These are phyloP conservation scores for Capronia americana DNA, from an alignment of 2,329 filamentous ascomycete species.

Conservation along the genomic window DNA sequence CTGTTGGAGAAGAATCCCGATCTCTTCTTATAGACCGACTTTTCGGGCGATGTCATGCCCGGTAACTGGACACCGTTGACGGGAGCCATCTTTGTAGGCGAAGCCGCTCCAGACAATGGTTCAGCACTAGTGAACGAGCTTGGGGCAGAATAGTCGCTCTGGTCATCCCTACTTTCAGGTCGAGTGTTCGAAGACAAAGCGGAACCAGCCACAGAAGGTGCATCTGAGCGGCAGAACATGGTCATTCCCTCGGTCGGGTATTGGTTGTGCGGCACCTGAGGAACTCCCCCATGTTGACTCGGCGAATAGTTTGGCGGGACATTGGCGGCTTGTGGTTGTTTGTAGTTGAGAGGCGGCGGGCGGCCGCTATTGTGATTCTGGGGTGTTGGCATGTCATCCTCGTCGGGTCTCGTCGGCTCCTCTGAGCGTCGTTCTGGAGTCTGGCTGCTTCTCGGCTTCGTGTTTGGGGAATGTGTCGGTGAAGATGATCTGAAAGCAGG, in stretches of 20 bases:
- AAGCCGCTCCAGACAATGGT: slow-evolving; percentile 73
- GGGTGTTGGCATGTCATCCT: slow-evolving; percentile 34
- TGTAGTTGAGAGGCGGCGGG: slow-evolving; percentile 38
- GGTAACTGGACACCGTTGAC: slow-evolving; percentile 50
- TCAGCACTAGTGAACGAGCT: slow-evolving; percentile 90
- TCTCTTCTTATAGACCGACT: slow-evolving; percentile 70
- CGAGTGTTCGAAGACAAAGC: slow-evolving; percentile 69
- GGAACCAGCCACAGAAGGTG: slow-evolving; percentile 71
- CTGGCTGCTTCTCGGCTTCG: slow-evolving; percentile 25
- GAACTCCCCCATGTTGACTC: slow-evolving; percentile 69
- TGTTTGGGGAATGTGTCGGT: slow-evolving; percentile 87
- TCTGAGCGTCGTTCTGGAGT: slow-evolving; percentile 32
- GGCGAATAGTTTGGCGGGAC: slow-evolving; percentile 56
- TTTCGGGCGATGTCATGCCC: slow-evolving; percentile 62
- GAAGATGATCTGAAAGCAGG: slow-evolving; percentile 95
- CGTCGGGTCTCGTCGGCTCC: slow-evolving; percentile 31
- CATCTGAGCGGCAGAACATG: slow-evolving; percentile 85
- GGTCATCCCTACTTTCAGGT: slow-evolving; percentile 83
- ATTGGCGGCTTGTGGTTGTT: slow-evolving; percentile 32
- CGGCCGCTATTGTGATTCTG: slow-evolving; percentile 37
- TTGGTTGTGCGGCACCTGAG: slow-evolving; percentile 83
- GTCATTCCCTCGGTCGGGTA: slow-evolving; percentile 97
- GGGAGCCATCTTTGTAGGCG: slow-evolving; percentile 68
- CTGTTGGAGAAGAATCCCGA: slow-evolving; percentile 93
- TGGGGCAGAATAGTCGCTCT: slow-evolving; percentile 88